Evolutionary conservation across 208 protist genomes (phyloP).

Genomic region (Leishmania gerbilli): DNA sequence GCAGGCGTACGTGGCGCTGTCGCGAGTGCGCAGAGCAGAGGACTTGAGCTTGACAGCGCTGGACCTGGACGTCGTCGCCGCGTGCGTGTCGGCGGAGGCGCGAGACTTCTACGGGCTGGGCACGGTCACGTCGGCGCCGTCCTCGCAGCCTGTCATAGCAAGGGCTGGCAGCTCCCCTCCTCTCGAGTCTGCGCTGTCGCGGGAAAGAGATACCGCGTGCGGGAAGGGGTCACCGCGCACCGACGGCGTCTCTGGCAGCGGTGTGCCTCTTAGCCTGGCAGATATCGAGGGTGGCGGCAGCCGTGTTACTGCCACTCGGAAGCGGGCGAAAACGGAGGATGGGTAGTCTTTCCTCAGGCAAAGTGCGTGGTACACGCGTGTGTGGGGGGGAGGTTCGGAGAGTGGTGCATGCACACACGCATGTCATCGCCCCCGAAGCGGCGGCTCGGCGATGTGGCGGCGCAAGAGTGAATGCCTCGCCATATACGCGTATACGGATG

Average conservation of each 20-base stretch:
- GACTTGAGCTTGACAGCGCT: constrained; percentile 41
- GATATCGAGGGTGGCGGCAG: not conserved
- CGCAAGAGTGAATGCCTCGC: not conserved
- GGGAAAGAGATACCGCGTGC: not conserved
- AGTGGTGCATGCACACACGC: not conserved
- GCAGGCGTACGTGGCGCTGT: constrained; percentile 83
- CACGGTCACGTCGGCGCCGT: not conserved
- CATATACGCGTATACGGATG: not conserved
- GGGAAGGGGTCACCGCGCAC: not conserved
- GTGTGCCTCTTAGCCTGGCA: not conserved
- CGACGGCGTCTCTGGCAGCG: not conserved
- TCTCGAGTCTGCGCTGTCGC: not conserved
- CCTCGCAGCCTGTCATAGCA: not conserved
- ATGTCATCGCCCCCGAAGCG: not conserved
- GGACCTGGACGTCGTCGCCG: constrained; percentile 21
- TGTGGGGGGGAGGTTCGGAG: not conserved
- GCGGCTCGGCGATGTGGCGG: not conserved
- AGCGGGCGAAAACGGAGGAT: not conserved
- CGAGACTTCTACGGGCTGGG: constrained; percentile 29
- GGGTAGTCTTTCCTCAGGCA: constrained; percentile 12
- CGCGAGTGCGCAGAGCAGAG: constrained; percentile 42
- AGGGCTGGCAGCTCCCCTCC: not conserved
- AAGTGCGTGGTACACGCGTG: not conserved
- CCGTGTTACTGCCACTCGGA: not conserved
- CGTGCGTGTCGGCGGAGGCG: constrained; percentile 12